Conservation (phyloP, 179 eudicot genomes). For the Camellia oleifera region DNA sequence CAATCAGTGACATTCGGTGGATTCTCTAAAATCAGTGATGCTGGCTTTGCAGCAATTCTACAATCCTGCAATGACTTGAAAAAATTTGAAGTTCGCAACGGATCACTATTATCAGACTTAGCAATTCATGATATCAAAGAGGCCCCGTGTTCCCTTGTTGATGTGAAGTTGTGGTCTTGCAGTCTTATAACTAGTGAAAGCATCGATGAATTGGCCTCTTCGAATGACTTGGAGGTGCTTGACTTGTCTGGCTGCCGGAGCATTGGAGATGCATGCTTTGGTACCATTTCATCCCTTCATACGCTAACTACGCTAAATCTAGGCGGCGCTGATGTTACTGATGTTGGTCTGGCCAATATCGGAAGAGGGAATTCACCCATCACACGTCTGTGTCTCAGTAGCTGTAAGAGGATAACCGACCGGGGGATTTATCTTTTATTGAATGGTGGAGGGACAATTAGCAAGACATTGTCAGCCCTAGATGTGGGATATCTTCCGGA, state of each 20-base stretch:
- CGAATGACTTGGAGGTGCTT: conserved; percentile 32
- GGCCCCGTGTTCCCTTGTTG: conserved; percentile 30
- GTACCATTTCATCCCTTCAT: conserved; percentile 26
- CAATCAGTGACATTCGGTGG: conserved; percentile 43
- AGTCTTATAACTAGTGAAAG: conserved; percentile 42
- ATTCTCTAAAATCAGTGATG: conserved; percentile 45
- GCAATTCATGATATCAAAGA: conserved; percentile 29
- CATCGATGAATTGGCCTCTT: conserved; percentile 26
- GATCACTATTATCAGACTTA: conserved; percentile 39
- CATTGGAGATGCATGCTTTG: conserved; percentile 35
- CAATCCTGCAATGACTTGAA: conserved; percentile 34
- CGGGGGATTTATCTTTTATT: conserved; percentile 35
- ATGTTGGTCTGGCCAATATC: conserved; percentile 33
- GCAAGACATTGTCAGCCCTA: conserved; percentile 29
- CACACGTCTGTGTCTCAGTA: conserved; percentile 29
- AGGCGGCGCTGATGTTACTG: conserved; percentile 44
- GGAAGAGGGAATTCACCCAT: conserved; percentile 35
- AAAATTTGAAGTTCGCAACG: conserved; percentile 36
- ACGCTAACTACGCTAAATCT: conserved; percentile 34
- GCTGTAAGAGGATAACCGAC: conserved; percentile 45
- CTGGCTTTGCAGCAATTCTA: conserved; percentile 40
- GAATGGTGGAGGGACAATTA: conserved; percentile 25
- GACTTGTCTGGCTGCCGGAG: conserved; percentile 38
- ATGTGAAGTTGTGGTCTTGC: conserved; percentile 37
- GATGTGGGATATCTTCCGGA: conserved; percentile 38